Evolutionary conservation across 2,329 filamentous ascomycete species (phyloP).

Genomic region (Penicillium paneum): DNA sequence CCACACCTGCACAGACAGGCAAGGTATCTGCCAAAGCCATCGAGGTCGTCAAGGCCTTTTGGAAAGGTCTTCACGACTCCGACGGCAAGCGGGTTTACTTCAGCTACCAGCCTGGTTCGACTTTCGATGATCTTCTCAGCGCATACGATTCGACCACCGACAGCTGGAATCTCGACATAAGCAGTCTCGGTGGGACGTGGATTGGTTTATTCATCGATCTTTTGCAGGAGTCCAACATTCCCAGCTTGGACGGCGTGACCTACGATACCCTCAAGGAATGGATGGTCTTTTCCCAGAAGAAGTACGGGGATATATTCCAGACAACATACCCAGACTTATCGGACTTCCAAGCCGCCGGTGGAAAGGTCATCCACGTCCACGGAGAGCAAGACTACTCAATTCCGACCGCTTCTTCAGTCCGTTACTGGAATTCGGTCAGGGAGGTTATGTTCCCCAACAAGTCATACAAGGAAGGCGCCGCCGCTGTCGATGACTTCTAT

Average conservation of each 20-base stretch:
- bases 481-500: slow-evolving; percentile 51
- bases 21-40: slow-evolving; percentile 14
- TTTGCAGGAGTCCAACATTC: slow-evolving; percentile 31
- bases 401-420: slow-evolving; percentile 52
- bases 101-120: slow-evolving; percentile 12
- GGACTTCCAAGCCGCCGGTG: slow-evolving; percentile 47
- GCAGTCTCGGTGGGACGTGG: slow-evolving; percentile 11
- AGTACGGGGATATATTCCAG: slow-evolving; percentile 50
- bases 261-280: slow-evolving; percentile 54
- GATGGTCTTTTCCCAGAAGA: slow-evolving; percentile 48
- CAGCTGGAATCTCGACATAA: slow-evolving; percentile 15
- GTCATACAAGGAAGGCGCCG: slow-evolving; percentile 38
- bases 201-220: slow-evolving; percentile 12
- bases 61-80: slow-evolving; percentile 12
- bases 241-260: slow-evolving; percentile 48
- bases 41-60: slow-evolving; percentile 11
- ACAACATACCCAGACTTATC: slow-evolving; percentile 53
- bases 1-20: slow-evolving; percentile 13
- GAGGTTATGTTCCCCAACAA: slow-evolving; percentile 46
- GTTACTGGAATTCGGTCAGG: slow-evolving; percentile 54
- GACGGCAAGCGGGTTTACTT: slow-evolving; percentile 15
- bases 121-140: slow-evolving; percentile 12
- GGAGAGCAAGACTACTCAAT: slow-evolving; percentile 54
- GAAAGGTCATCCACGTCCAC: slow-evolving; percentile 56
- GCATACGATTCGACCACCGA: slow-evolving; percentile 11